These are phyloP conservation scores for Peltaster fructicola DNA, from an alignment of 2,329 filamentous ascomycete species.

Conservation along the genomic window DNA sequence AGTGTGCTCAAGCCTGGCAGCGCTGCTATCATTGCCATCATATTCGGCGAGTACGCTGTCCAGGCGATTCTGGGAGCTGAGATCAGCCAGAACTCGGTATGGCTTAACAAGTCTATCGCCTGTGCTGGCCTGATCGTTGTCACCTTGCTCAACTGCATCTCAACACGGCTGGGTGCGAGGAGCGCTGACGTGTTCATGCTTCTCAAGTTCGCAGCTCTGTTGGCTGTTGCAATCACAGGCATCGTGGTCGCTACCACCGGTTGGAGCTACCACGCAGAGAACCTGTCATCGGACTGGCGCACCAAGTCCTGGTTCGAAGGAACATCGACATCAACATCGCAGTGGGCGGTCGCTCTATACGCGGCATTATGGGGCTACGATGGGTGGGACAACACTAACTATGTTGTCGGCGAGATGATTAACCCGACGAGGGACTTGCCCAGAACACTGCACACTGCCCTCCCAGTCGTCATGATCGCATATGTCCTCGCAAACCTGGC, in stretches of 20 bases:
- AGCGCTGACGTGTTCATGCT: conserved; percentile 93
- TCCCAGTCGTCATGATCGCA: conserved; percentile 78
- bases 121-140: conserved; percentile 57
- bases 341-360: conserved; percentile 88
- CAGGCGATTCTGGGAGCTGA: conserved; percentile 75
- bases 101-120: conserved; percentile 82
- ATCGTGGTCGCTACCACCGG: conserved; percentile 81
- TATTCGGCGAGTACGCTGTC: conserved; percentile 96
- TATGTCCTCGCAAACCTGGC: conserved; percentile 84
- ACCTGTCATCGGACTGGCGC: conserved; percentile 56
- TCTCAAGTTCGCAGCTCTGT: conserved; percentile 77
- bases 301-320: conserved; percentile 67
- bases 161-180: conserved; percentile 70
- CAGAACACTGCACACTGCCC: conserved; percentile 86
- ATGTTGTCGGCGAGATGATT: conserved; percentile 91
- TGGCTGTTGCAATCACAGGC: conserved; percentile 73
- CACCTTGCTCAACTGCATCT: conserved; percentile 76
- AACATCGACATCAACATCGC: conserved; percentile 61
- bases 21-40: conserved; percentile 87
- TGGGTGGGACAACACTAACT: conserved; percentile 98
- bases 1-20: conserved; percentile 86
- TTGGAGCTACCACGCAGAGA: conserved; percentile 55
- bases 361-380: conserved; percentile 96
- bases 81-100: conserved; percentile 59
- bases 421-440: conserved; percentile 81